Base-by-base conservation (phyloP, 2,329 filamentous ascomycete genomes). In the Penicillium sp. region DNA sequence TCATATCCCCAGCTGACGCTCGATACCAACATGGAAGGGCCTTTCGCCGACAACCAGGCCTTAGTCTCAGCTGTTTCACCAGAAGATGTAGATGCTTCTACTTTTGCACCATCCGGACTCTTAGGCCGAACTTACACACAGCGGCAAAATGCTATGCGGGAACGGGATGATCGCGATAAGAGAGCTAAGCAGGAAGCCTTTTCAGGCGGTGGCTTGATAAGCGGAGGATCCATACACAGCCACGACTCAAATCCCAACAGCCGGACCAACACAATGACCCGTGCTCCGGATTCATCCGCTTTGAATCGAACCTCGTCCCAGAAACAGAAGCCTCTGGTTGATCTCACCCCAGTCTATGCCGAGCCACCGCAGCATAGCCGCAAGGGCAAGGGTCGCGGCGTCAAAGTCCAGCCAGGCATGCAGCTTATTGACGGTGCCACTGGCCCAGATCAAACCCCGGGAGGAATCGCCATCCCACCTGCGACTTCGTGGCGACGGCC, bases 341-440 rank as follows among this genome's bases (percentile, higher is more conserved):
- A 87, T 60, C 74, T 88, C 35, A 82, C 81, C 0, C 81, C 82
- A 0, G 73, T 75, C 43, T 85, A 83, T 61, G 74, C 77, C 43
- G 82, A 85, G 53, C 76, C 82, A 6, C 83, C 83, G 2, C 65
- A 68, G 34, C 64, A 69, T 51, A 53, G 49, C 5, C 60, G 61
- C 26, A 69, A 65, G 43, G 67, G 64, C 7, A 69, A 65, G 45
- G 68, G 65, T 4, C 62, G 64, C 42, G 69, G 66, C n/a, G 61
- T 72, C 8, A 57, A 17, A 75, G 83, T 64, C n/a, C 66, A 67
- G 21, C 60, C 62, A 1, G 69, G 68, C 17, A 57, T 62, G 51
- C 69, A 61, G 2, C 59, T 75, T 1, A 66, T 74, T 22, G 71
- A 73, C 13, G 65, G 61, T 3, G 72, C 71, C 5, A 75, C 71